These are phyloP conservation scores for Macrotyloma uniflorum DNA, from an alignment of 306 rosid species.

Conservation along the genomic window DNA sequence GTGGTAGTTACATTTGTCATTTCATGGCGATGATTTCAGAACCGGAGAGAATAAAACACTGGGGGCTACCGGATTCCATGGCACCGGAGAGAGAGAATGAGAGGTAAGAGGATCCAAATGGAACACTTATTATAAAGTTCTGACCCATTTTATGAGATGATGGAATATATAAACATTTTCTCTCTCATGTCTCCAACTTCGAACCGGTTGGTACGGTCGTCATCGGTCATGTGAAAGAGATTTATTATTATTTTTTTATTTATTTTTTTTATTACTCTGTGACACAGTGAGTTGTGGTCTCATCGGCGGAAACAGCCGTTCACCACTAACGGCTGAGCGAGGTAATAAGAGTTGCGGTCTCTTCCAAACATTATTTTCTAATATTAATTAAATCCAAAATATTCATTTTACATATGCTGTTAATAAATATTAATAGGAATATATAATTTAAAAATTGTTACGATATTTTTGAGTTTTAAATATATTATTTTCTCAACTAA, in stretches of 20 bases:
- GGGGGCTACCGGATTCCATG: constrained; percentile 42
- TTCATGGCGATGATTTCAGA: constrained; percentile 32
- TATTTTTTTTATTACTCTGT: neutral
- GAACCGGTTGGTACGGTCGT: constrained; percentile 70
- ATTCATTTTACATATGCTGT: too few species aligned
- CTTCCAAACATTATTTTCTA: too few species aligned
- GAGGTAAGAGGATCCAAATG: constrained; percentile 49
- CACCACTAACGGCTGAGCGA: constrained; percentile 36
- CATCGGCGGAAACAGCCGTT: constrained; percentile 51
- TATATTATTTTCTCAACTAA: too few species aligned
- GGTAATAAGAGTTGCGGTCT: too few species aligned
- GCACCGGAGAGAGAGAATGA: constrained; percentile 32
- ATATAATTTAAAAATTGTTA: too few species aligned
- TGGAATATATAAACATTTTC: constrained; percentile 71
- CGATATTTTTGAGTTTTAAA: too few species aligned
- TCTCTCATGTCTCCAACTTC: constrained; percentile 33
- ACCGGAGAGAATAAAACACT: constrained; percentile 30
- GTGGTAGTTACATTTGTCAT: constrained; percentile 40
- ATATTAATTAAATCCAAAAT: too few species aligned
- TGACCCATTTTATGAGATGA: constrained; percentile 52
- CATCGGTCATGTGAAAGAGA: constrained; percentile 48
- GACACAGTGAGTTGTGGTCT: constrained; percentile 36
- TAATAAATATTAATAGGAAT: too few species aligned
- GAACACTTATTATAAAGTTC: constrained; percentile 43
- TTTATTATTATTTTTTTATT: constrained; percentile 9